Base-by-base conservation (phyloP, 2,329 filamentous ascomycete genomes). In the Xylariomycetidae sp. region DNA sequence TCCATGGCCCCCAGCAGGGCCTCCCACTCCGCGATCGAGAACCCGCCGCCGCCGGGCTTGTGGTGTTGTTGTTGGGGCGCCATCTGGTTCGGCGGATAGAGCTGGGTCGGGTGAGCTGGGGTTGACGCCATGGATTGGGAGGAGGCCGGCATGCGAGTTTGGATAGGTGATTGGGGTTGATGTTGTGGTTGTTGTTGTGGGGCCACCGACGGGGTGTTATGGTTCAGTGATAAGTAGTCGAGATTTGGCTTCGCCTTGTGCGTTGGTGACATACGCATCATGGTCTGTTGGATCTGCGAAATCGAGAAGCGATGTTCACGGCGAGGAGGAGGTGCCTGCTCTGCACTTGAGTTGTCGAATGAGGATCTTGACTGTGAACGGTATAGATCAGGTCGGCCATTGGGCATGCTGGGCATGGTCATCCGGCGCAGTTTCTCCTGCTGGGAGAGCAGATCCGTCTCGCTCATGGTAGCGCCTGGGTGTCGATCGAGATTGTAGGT, bases 1-100 rank as follows among this genome's bases (percentile, higher is more conserved):
- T 94, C 88, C 56, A 94, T 79, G 15, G 82, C 82, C 4, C 83
- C 81, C 3, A 94, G 70, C 1, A 94, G 70, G 2, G 82, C 78
- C 57, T 94, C 88, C 88, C 88, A 94, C 48, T 92, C 86, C 0
- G 78, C 69, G 7, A 80, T 64, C 1, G 79, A 79, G 11, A 82
- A 70, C n/a, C n/a, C n/a, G 12, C 61, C 63, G 3, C 56, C 42
- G 50, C 45, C 44, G 25, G 57, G 56, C 12, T 58, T 46, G 26
- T 60, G 59, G n/a, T n/a, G n/a, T n/a, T n/a, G n/a, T n/a, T n/a
- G n/a, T n/a, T n/a, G n/a, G n/a, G n/a, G n/a, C n/a, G n/a, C n/a
- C n/a, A n/a, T n/a, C n/a, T n/a, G n/a, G 16, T 45, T 51, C 36
- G 45, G 58, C 27, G 46, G 57, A 50, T 66, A 57, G 34, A 64